Evolutionary conservation across 345 rosid species (phyloP), one percentile per base, ranked within the genome.

Genomic region (Pistacia vera): DNA sequence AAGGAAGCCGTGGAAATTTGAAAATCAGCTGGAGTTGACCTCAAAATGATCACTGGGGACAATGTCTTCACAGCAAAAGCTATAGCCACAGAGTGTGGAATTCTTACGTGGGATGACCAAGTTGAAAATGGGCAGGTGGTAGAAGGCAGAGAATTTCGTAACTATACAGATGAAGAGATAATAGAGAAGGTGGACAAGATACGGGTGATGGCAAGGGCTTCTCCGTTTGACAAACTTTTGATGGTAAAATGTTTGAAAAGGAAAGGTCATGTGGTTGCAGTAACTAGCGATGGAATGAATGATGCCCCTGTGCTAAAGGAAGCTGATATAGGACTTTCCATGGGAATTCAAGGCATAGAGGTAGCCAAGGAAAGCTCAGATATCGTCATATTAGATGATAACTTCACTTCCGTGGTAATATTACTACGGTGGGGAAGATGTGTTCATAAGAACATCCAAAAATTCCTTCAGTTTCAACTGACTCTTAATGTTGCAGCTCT

Each of bases 31-130:
- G 90, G 92, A 61, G 91, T 90, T 11, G 75, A 74, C 57, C 75
- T 90, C 85, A 91, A 87, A 83, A 91, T 90, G 91, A 81, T 90
- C 65, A 91, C 92, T 0, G 93, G 97, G 59, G 97, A 91, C 80
- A 89, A 90, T 78, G 82, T 88, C 66, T 84, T 79, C 83, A 91
- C 92, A 36, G 97, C 91, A 52, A 91, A 81, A 83, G 97, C 97
- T 2, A 90, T 91, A 85, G 91, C 97, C 11, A 76, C 81, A 3
- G 92, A 88, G 76, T 88, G 92, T 22, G 92, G 91, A 44, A 91
- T 90, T 61, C 86, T 88, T 7, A 78, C 76, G 59, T 77, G 75
- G 13, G 81, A 73, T 68, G 63, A 75, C 63, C 79, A 83, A 30
- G 81, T 41, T 36, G 78, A 75, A 35, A 76, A 52, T 4, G 86